phyloP scores from a whole-genome alignment of 2,329 filamentous ascomycete genomes.

The Penicillium sp. region DNA sequence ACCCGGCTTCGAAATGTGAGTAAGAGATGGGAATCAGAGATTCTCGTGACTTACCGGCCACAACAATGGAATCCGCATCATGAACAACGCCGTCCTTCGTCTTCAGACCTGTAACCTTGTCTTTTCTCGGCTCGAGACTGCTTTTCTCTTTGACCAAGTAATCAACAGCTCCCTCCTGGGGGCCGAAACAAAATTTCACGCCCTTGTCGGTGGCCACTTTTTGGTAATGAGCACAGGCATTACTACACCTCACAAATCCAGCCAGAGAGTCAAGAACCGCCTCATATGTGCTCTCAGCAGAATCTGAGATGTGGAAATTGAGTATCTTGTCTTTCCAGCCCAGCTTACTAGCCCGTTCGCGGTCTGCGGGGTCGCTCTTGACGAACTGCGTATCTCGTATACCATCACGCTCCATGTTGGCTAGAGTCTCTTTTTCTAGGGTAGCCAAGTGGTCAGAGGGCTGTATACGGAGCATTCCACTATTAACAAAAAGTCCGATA shows the following conservation, averaged over 20 bases:
- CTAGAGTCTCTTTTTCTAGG: conserved; percentile 17
- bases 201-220: conserved; percentile 22
- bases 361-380: conserved; percentile 13
- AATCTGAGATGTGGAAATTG: conserved; percentile 11
- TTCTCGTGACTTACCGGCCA: conserved; percentile 24
- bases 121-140: neutral
- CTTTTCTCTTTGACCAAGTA: conserved; percentile 20
- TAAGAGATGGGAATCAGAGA: neutral
- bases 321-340: conserved; percentile 19
- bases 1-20: conserved; percentile 25
- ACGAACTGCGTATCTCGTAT: conserved; percentile 17
- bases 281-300: conserved; percentile 6
- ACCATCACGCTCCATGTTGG: conserved; percentile 18
- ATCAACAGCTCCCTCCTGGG: conserved; percentile 19
- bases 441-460: conserved; percentile 9
- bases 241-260: conserved; percentile 16
- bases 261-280: conserved; percentile 15
- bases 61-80: conserved; percentile 20
- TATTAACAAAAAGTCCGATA: conserved; percentile 14
- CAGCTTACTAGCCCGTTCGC: conserved; percentile 7
- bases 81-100: conserved; percentile 22
- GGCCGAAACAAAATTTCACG: conserved; percentile 27
- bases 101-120: conserved; percentile 19
- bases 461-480: conserved; percentile 20
- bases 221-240: conserved; percentile 17